phyloP scores from a whole-genome alignment of 129 eudicot genomes.

The carrot (Daucus carota) region DNA sequence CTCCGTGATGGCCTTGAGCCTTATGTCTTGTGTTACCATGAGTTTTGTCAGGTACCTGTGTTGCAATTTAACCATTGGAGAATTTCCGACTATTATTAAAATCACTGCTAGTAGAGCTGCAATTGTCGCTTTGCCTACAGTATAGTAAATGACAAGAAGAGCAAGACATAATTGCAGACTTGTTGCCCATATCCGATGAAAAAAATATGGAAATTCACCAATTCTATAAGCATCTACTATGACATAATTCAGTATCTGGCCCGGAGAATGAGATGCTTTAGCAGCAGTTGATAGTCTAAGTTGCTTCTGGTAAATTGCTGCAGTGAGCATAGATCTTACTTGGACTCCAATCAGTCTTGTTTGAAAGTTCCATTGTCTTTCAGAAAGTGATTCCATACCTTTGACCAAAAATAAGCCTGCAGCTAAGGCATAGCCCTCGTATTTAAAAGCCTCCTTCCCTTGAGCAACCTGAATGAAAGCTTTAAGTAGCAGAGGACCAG shows the following conservation, averaged over 20 bases:
- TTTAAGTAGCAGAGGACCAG: constrained; percentile 51
- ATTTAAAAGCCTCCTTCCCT: constrained; percentile 32
- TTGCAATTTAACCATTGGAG: constrained; percentile 52
- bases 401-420: constrained; percentile 37
- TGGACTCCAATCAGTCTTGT: constrained; percentile 49
- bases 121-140: constrained; percentile 42
- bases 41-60: constrained; percentile 34
- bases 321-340: constrained; percentile 48
- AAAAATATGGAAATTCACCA: constrained; percentile 54
- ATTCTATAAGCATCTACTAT: constrained; percentile 53
- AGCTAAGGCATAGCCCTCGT: constrained; percentile 47
- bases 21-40: constrained; percentile 47
- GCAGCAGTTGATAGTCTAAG: constrained; percentile 42
- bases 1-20: constrained; percentile 49
- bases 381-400: constrained; percentile 47
- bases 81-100: constrained; percentile 32
- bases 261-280: constrained; percentile 38
- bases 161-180: constrained; percentile 42
- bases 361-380: constrained; percentile 52
- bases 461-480: constrained; percentile 50
- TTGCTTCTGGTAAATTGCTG: constrained; percentile 53
- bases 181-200: constrained; percentile 56
- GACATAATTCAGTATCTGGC: constrained; percentile 52
- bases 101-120: constrained; percentile 37
- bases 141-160: constrained; percentile 29